Percentiles rank a stretch among this genome's conserved stretches.
phyloP scores from a whole-genome alignment of 1,139 yeast species.

The Groenewaldozyma auringiensis region DNA sequence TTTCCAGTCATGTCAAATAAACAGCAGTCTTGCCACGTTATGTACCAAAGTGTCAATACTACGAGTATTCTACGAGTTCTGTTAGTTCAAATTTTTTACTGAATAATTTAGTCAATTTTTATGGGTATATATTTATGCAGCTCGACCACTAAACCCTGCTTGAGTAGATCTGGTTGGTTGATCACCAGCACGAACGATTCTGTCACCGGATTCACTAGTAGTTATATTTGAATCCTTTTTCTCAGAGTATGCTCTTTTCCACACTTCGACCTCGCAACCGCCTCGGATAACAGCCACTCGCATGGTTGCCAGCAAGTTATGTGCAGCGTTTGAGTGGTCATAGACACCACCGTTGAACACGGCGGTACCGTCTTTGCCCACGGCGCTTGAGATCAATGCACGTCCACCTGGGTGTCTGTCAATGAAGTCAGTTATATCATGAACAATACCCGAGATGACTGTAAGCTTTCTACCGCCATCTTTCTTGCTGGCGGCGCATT shows the following conservation, averaged over 20 bases:
- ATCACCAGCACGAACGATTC: constrained; percentile 51
- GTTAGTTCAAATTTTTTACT: neutral
- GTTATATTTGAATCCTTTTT: constrained; percentile 48
- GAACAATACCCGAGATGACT: constrained; percentile 89
- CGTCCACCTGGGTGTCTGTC: constrained; percentile 98
- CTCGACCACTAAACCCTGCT: constrained; percentile 28
- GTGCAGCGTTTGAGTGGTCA: constrained; percentile 96
- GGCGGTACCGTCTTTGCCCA: constrained; percentile 94
- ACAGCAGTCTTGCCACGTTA: neutral
- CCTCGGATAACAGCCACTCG: constrained; percentile 90
- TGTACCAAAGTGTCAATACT: too few species aligned
- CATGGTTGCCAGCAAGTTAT: constrained; percentile 89
- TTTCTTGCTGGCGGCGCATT: constrained; percentile 38
- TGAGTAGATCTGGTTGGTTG: constrained; percentile 42
- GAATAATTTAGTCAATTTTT: too few species aligned
- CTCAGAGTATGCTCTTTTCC: constrained; percentile 54
- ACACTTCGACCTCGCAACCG: constrained; percentile 76
- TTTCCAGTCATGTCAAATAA: neutral
- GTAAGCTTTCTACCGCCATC: constrained; percentile 45
- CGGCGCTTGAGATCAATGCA: constrained; percentile 73
- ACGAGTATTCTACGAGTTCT: neutral
- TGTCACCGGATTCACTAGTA: constrained; percentile 44
- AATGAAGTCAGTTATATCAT: constrained; percentile 77
- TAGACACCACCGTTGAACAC: constrained; percentile 98
- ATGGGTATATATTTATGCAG: constrained; percentile 22